Conservation (phyloP, 2,329 filamentous ascomycete species). For the Pseudogymnoascus sp. region DNA sequence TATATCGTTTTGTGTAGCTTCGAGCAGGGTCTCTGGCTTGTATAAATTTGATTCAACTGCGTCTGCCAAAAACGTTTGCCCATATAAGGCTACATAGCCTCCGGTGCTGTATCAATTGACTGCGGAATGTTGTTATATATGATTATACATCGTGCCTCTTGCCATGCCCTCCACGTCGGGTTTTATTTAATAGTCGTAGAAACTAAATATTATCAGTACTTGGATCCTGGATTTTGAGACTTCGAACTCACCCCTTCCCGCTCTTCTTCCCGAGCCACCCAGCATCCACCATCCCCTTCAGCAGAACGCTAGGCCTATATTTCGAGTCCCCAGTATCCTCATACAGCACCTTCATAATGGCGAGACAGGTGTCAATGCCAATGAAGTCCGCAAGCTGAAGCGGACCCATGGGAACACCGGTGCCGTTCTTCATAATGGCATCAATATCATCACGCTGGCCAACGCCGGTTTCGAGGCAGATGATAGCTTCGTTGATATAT, state of each 20-base stretch:
- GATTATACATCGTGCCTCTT: background rate
- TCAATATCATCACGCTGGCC: constrained; percentile 89
- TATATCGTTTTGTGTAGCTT: background rate
- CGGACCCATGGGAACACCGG: constrained; percentile 96
- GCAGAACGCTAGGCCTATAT: constrained; percentile 79
- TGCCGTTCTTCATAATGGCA: constrained; percentile 98
- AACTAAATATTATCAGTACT: constrained; percentile 5
- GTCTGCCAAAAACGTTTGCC: background rate
- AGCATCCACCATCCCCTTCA: constrained; percentile 94
- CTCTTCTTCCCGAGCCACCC: constrained; percentile 98
- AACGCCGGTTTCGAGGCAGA: constrained; percentile 89
- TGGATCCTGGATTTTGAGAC: background rate
- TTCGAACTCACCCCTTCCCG: constrained; percentile 58
- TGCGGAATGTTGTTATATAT: background rate
- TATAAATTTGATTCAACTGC: constrained; percentile 4
- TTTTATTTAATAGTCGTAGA: constrained; percentile 6
- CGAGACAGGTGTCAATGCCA: constrained; percentile 87
- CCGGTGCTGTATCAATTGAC: background rate
- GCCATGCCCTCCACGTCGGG: background rate
- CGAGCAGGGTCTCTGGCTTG: constrained; percentile 1
- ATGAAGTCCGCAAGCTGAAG: constrained; percentile 94
- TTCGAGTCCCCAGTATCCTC: constrained; percentile 90
- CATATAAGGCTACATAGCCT: background rate
- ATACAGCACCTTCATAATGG: constrained; percentile 95
- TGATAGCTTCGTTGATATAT: constrained; percentile 97